Conservation (phyloP, 331 rosid species). For the Malus hybrid region DNA sequence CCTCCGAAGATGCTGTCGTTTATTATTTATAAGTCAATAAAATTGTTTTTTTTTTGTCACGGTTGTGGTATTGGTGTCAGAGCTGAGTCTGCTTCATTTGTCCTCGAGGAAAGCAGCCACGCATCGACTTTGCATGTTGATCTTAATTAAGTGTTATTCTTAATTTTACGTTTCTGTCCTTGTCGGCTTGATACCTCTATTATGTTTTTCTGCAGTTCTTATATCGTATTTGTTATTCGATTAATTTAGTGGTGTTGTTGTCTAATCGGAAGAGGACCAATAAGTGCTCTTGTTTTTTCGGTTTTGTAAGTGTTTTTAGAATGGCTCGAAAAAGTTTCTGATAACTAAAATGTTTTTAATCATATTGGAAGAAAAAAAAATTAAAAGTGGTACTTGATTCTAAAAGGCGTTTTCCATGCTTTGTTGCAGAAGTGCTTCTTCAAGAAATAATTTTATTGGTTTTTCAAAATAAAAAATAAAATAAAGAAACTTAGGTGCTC, state of each 20-base stretch:
- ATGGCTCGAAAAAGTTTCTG: rapidly evolving
- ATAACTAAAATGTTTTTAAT: too few species aligned
- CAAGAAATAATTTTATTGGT: neutral
- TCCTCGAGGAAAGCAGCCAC: constrained; percentile 3
- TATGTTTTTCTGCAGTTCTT: too few species aligned
- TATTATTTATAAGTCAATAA: neutral
- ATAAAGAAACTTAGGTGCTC: too few species aligned
- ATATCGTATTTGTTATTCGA: neutral
- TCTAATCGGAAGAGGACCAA: neutral
- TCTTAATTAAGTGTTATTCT: neutral
- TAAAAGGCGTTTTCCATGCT: neutral
- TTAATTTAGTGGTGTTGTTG: too few species aligned
- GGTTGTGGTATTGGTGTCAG: constrained; percentile 7
- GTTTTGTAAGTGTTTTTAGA: too few species aligned
- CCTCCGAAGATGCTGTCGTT: neutral
- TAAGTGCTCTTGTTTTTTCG: neutral
- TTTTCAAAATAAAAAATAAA: too few species aligned
- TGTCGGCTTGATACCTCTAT: neutral
- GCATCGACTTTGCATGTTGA: neutral
- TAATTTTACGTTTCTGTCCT: neutral
- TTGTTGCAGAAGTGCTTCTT: neutral
- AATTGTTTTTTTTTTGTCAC: neutral
- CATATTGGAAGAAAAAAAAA: neutral
- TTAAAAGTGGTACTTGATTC: too few species aligned
- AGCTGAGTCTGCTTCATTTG: constrained; percentile 18